These are phyloP conservation scores for Neoscytalidium dimidiatum DNA, from an alignment of 2,329 filamentous ascomycete species.

Conservation along the genomic window DNA sequence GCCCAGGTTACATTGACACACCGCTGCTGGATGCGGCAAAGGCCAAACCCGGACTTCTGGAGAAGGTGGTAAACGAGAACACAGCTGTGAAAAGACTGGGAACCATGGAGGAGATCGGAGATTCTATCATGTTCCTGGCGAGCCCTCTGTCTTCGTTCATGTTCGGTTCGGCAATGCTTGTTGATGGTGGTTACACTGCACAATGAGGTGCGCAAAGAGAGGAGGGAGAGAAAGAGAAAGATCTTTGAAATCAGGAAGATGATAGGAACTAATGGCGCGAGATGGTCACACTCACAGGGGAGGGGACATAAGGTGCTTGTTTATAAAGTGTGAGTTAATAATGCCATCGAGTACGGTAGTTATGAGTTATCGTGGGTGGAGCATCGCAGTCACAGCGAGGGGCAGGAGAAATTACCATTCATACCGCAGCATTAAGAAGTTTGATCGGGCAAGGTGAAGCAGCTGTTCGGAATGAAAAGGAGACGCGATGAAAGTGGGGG, in stretches of 20 bases:
- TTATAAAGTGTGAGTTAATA: too few species aligned
- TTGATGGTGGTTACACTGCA: slow-evolving; percentile 35
- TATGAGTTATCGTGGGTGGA: too few species aligned
- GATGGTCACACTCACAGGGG: too few species aligned
- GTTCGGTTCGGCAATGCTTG: slow-evolving; percentile 45
- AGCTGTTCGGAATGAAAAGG: not conserved
- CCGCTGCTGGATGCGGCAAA: slow-evolving; percentile 30
- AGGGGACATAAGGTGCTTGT: too few species aligned
- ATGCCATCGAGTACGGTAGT: too few species aligned
- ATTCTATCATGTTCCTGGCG: slow-evolving; percentile 50
- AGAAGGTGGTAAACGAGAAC: slow-evolving; percentile 25
- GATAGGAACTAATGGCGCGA: not conserved
- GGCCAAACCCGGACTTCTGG: not conserved
- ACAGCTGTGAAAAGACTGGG: slow-evolving; percentile 48
- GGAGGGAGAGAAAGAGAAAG: not conserved
- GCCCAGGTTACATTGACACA: slow-evolving; percentile 53
- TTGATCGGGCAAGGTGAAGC: not conserved
- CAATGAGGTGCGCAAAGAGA: not conserved
- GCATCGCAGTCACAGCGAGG: too few species aligned
- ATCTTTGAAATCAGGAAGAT: not conserved
- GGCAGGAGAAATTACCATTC: too few species aligned
- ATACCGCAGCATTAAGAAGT: too few species aligned
- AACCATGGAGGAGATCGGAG: slow-evolving; percentile 52
- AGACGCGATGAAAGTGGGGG: not conserved
- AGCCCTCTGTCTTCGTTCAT: slow-evolving; percentile 54